Conservation (phyloP, 2,329 filamentous ascomycete genomes). For the Amesomyces nigricolor region DNA sequence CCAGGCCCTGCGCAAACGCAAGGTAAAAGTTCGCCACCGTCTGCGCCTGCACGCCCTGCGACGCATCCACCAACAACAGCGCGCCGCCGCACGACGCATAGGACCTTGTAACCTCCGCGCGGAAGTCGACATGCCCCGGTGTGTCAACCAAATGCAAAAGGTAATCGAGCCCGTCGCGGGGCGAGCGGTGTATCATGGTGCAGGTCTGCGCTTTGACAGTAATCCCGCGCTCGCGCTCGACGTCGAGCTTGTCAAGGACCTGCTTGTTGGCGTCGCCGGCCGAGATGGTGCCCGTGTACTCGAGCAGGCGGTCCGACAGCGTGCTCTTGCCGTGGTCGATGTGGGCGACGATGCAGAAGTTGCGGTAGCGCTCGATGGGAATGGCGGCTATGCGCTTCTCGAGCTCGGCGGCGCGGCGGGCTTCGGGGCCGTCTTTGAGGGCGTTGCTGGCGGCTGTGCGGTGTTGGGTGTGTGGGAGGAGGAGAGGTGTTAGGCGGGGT, state of each 20-base stretch:
- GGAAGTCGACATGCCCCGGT: slow-evolving; percentile 94
- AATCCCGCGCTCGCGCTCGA: slow-evolving; percentile 92
- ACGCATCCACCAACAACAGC: slow-evolving; percentile 87
- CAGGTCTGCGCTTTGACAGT: slow-evolving; percentile 99
- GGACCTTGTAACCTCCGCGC: slow-evolving; percentile 89
- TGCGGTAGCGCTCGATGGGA: slow-evolving; percentile 74
- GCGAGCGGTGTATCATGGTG: slow-evolving; percentile 89
- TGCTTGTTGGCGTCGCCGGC: slow-evolving; percentile 81
- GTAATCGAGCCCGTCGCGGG: slow-evolving; percentile 67
- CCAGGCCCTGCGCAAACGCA: slow-evolving; percentile 84
- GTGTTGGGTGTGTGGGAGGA: not conserved
- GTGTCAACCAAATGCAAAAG: slow-evolving; percentile 94
- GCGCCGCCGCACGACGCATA: slow-evolving; percentile 96
- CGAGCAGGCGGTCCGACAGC: slow-evolving; percentile 83
- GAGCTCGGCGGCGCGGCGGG: slow-evolving; percentile 35
- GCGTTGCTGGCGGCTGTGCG: slow-evolving; percentile 13
- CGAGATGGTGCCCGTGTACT: slow-evolving; percentile 88
- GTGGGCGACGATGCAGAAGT: slow-evolving; percentile 98
- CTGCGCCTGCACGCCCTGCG: slow-evolving; percentile 93
- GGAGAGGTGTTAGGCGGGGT: not conserved
- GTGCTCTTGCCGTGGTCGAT: slow-evolving; percentile 99
- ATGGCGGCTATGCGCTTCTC: slow-evolving; percentile 64
- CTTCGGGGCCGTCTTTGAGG: slow-evolving; percentile 16
- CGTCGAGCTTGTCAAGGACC: slow-evolving; percentile 93
- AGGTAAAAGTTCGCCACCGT: slow-evolving; percentile 98